Base-by-base conservation (phyloP, 78 protist genomes). In the Pigoraptor vietnamica region DNA sequence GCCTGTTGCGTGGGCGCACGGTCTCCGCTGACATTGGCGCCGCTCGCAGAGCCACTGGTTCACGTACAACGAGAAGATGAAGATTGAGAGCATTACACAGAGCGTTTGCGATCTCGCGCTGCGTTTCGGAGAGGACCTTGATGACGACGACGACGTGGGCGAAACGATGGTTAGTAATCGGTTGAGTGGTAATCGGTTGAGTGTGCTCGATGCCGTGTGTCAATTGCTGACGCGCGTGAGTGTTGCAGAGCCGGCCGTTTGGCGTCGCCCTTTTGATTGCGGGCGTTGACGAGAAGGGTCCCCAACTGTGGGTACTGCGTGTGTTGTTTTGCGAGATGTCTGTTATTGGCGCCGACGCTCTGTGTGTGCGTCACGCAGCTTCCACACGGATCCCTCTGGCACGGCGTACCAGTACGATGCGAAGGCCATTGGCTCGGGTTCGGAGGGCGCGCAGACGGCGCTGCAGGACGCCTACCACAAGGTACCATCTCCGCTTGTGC, bases 351-450 rank as follows among this genome's bases (percentile, higher is more conserved):
- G n/a, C n/a, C n/a, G n/a, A n/a, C n/a, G n/a, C n/a, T n/a, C n/a
- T n/a, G n/a, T n/a, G n/a, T n/a, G n/a, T n/a, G n/a, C n/a, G n/a
- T n/a, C n/a, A n/a, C n/a, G 79, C 92, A 90, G 91, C 34, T 96
- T 35, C 94, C 98, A 97, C 94, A 96, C 99, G 0, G 99, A 99
- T 92, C 99, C 99, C n/a, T 96, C 99, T 0, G 99, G 99, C 48
- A 96, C 98, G 29, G 97, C 39, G 92, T 56, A 91, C 33, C 92
- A 87, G 33, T 97, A 81, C 91, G 94, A 96, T 33, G 99, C 98
- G 39, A 97, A 98, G 89, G 99, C 99, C 35, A 98, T 99, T 39
- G 99, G 99, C 23, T 96, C 98, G 0, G 99, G 97, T 34, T 89
- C 98, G 29, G 99, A 99, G 93, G 99, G 99, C 35, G 99, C 99